Conservation (phyloP, 495 filamentous ascomycete genomes). For the Podospora tetraspora region DNA sequence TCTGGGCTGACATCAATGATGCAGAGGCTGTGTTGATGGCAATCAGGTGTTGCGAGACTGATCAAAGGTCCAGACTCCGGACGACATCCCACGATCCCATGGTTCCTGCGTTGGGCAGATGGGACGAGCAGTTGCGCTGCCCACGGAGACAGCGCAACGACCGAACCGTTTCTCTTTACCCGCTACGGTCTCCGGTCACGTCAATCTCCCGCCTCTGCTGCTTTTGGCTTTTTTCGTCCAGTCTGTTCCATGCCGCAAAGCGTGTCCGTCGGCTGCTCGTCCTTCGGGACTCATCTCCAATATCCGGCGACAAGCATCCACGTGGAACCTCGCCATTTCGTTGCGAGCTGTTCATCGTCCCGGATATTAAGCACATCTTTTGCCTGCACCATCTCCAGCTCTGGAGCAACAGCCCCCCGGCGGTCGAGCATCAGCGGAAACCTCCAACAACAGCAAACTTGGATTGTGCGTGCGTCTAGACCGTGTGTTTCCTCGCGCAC, state of each 20-base stretch:
- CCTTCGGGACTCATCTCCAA: neutral
- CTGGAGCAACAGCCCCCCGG: neutral
- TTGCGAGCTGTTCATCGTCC: constrained; percentile 8
- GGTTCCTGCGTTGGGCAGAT: neutral
- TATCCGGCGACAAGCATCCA: constrained; percentile 6
- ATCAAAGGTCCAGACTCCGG: neutral
- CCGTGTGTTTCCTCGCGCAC: neutral
- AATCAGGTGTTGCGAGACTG: neutral
- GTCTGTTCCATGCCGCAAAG: neutral
- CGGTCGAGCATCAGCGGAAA: neutral
- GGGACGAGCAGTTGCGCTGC: neutral
- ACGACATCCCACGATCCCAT: neutral
- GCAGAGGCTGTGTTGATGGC: neutral
- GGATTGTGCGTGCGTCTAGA: neutral
- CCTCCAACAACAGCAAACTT: neutral
- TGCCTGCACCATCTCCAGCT: neutral
- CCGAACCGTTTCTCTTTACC: constrained; percentile 6
- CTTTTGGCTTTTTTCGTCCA: neutral
- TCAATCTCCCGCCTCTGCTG: constrained; percentile 14
- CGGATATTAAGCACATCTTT: constrained; percentile 16
- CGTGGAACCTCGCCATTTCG: constrained; percentile 1
- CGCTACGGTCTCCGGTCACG: constrained; percentile 10
- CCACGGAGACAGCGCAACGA: neutral
- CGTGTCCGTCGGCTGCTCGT: neutral
- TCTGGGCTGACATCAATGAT: neutral